Evolutionary conservation across 2,329 filamentous ascomycete genomes (phyloP).

Genomic region (Alternaria sp.): DNA sequence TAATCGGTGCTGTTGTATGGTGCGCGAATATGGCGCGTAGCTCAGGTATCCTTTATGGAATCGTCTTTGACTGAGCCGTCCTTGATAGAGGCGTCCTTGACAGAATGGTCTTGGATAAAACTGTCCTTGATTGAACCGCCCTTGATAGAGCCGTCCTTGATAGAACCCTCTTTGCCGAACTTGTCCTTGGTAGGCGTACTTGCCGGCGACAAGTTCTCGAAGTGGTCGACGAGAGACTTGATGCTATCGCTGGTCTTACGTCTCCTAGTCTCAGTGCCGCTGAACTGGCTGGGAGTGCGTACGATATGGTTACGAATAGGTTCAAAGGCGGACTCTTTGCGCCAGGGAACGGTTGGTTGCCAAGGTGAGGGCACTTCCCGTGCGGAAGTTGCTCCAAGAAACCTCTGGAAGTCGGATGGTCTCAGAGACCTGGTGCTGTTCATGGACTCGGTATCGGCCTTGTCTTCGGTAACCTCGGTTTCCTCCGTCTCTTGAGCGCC

Average conservation of each 20-base stretch:
- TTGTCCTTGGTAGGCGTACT: neutral
- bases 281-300: neutral
- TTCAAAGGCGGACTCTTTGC: too few relatives aligned
- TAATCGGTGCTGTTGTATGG: accelerated
- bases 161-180: neutral
- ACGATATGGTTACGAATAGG: too few relatives aligned
- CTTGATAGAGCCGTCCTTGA: neutral
- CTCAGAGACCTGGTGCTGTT: accelerated
- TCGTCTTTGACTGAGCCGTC: too few relatives aligned
- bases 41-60: too few relatives aligned
- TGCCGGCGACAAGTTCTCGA: neutral
- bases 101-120: accelerated
- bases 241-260: constrained; percentile 3
- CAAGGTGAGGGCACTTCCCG: neutral
- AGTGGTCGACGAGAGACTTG: neutral
- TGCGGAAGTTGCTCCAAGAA: neutral
- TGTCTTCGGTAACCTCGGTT: neutral
- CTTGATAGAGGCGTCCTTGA: neutral
- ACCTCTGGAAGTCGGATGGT: neutral
- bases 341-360: neutral
- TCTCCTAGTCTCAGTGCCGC: neutral
- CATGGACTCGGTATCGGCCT: neutral
- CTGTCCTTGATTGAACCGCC: neutral
- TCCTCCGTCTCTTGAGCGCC: neutral
- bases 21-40: too few relatives aligned